Evolutionary conservation across 345 rosid genomes (phyloP), one percentile per base, ranked within the genome.

Genomic region (Moricandia moricandioides): DNA sequence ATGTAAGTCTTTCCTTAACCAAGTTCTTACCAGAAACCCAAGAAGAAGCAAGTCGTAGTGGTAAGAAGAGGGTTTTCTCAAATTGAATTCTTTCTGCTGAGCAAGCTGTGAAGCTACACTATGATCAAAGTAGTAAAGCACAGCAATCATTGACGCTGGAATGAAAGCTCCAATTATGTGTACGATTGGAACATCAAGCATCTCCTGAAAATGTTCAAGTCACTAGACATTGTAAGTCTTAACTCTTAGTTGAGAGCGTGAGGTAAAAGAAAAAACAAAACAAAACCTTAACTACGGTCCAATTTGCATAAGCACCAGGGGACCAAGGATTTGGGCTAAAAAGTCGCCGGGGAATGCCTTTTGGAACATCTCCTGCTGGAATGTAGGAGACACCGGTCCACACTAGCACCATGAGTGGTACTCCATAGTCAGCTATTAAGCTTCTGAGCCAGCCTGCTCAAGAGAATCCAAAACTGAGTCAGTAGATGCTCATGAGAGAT

Each of bases 351-450:
- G 57, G 57, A 63, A 95, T 90, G 65, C 99, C 97, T 73, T 85
- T 79, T 8, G 99, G 99, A 72, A 95, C 92, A 80, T 69, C 81
- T 49, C 80, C 84, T 10, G 85, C 67, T 43, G 97, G 97, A 40
- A 90, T 87, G 86, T 92, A 95, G 39, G 99, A 92, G 81, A 84
- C 78, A 57, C 85, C 97, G 5, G 97, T 92, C 99, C 97, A 95
- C 17, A 88, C 88, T n/a, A 94, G 83, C 70, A 94, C 96, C 97
- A 94, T 87, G 49, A 94, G 81, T 57, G 99, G 99, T 66, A 95
- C 97, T 52, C 97, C 99, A 70, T 88, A 94, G 82, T 91, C 97
- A 69, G 98, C 97, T 79, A 94, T 61, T 40, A 92, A 77, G 81
- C 96, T 89, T 83, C 97, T 84, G 33, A 92, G 85, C 93, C 89